These are phyloP conservation scores for Phialophora tarda DNA, from an alignment of 2,329 filamentous ascomycete genomes.

Conservation along the genomic window DNA sequence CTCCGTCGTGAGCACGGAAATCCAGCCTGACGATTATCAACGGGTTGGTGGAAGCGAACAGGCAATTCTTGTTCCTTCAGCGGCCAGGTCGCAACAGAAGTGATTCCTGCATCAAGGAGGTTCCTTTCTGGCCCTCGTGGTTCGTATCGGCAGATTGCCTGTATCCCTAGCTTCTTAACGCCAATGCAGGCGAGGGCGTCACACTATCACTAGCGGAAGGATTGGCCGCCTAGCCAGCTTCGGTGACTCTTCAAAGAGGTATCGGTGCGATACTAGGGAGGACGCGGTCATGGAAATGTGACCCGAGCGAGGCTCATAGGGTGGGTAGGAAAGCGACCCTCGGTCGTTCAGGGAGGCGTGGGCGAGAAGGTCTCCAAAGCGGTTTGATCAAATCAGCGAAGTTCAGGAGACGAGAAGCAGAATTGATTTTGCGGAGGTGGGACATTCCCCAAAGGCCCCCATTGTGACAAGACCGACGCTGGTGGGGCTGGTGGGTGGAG, in stretches of 20 bases:
- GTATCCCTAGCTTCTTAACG: not conserved
- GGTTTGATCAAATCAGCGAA: not conserved
- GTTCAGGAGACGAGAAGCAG: not conserved
- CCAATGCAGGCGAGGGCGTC: not conserved
- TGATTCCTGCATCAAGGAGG: not conserved
- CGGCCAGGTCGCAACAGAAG: not conserved
- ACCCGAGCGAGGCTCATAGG: not conserved
- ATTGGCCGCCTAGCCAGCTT: not conserved
- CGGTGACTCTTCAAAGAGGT: not conserved
- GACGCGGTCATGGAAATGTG: too few species aligned
- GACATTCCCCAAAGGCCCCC: not conserved
- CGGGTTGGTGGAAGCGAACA: not conserved
- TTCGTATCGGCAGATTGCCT: not conserved
- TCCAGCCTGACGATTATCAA: conserved; percentile 8
- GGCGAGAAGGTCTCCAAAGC: too few species aligned
- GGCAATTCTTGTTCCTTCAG: not conserved
- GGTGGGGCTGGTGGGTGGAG: not conserved
- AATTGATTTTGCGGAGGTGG: conserved; percentile 9
- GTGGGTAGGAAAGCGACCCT: not conserved
- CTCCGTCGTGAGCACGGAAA: conserved; percentile 6
- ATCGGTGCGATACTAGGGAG: not conserved
- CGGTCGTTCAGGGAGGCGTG: not conserved
- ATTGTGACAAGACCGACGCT: not conserved
- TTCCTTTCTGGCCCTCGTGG: not conserved
- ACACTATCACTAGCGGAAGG: conserved; percentile 1